A percentile compares a stretch with the other conserved stretches of the same genome.
Conservation (phyloP, 805 yeast genomes). For the Saccharomycopsis capsularis region DNA sequence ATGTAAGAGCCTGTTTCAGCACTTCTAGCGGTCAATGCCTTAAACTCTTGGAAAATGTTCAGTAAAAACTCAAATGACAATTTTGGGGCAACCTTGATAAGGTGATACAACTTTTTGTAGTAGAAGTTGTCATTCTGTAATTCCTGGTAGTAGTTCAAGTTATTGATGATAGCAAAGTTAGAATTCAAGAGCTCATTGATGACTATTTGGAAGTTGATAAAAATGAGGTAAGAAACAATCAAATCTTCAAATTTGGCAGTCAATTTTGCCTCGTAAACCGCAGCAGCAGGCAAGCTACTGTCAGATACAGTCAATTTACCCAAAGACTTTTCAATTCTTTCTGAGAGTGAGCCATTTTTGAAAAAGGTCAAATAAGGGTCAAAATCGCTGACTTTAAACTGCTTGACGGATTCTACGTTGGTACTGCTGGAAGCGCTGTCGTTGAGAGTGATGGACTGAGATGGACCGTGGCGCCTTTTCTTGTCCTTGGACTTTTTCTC, state of each 20-base stretch:
- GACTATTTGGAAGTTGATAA: constrained; percentile 31
- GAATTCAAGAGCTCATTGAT: constrained; percentile 31
- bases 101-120: constrained; percentile 12
- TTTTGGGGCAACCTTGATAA: constrained; percentile 36
- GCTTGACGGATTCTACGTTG: neutral
- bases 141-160: constrained; percentile 42
- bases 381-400: neutral
- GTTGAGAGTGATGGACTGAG: neutral
- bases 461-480: neutral
- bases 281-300: neutral
- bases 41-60: constrained; percentile 5
- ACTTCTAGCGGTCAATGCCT: neutral
- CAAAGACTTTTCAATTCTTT: neutral
- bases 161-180: constrained; percentile 38
- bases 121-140: constrained; percentile 22
- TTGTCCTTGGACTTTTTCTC: neutral
- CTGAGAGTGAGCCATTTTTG: constrained; percentile 11
- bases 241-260: constrained; percentile 26
- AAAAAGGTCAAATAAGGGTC: neutral
- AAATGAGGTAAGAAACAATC: constrained; percentile 28
- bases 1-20: constrained; percentile 12
- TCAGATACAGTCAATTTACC: neutral
- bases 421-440: neutral
- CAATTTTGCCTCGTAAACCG: constrained; percentile 17
- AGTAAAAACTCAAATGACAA: neutral